Evolutionary conservation across 1,284 basidiomycete genomes (phyloP), one percentile per base, ranked within the genome.

Genomic region (Irpex sp.): DNA sequence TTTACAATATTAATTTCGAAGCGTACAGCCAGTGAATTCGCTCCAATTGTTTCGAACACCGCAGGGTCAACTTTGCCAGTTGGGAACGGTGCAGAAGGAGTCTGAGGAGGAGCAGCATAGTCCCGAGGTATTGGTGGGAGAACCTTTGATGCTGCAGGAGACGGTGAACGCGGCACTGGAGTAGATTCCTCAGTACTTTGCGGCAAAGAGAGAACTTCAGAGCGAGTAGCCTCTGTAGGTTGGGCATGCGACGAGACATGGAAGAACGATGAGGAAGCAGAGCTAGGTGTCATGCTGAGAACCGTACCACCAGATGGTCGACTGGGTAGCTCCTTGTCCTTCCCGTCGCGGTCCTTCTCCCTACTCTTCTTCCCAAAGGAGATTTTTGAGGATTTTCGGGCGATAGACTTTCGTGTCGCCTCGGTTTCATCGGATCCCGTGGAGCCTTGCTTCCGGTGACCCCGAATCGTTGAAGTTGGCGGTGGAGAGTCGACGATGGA

Each of bases 1-100:
- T 96, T 96, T 71, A 97, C 92, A 64, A 97, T 88, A 73, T 90
- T 95, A 62, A 97, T 92, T 75, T 98, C 95, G 75, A 97, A 98
- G 64, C 93, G 81, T 10, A 98, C 95, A 65, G 91, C 87, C 64
- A 97, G 73, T 56, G 86, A 86, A 72, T 87, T 88, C 60, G 86
- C 83, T 16, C 87, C 85, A 73, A 87, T 85, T 67, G 72, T 85
- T 72, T 93, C 91, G 73, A 87, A 91, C 65, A 86, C 72, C 37
- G 90, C 86, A 37, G 83, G 80, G 61, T 88, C 84, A 10, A 86
- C 81, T 67, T 84, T 86, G 8, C 84, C 86, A 4, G 83, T 84
- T 0, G 85, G 85, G 61, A 85, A 73, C 3, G 82, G 81, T 28
- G 78, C 72, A 56, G 74, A 77, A 33, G 76, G 73, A 1, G 73